Evolutionary conservation across 2,329 filamentous ascomycete species (phyloP), one percentile per base, ranked within the genome.

Genomic region (Penicillium brasilianum): DNA sequence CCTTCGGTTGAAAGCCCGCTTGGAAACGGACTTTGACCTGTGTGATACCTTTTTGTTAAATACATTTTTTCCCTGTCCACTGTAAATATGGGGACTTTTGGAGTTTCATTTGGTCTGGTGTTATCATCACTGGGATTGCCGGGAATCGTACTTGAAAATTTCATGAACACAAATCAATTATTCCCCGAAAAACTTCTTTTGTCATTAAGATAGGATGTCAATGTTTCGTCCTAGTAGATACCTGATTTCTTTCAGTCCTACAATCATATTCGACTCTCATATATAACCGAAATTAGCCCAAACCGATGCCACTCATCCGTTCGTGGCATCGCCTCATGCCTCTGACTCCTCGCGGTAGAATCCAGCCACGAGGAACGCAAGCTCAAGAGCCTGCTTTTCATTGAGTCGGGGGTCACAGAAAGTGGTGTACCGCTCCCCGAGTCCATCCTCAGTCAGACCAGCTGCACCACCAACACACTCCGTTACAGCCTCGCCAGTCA

Each of bases 401-500:
- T 99, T 99, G 68, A 99, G 81, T 25, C 95, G 82, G 5, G 95
- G 95, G 76, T 99, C 95, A 76, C 95, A 99, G 82, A 94, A 98
- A 39, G 90, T 96, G 5, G 93, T 96, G 78, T 99, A 99, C 72
- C 97, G 93, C 66, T 92, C 86, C 2, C 90, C 90, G 70, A 99
- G 76, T 72, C 97, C 94, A 64, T 95, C 91, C 77, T 98, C 95
- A 37, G 86, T 91, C 61, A 98, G 80, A 0, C 90, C 91, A 73
- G 92, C 92, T 65, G 92, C 94, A 20, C 95, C 95, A 59, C 95
- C 93, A 0, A 96, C 86, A 72, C 95, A 99, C 80, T 99, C 95
- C 0, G 95, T 99, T 10, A 99, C 95, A 8, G 93, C 91, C 72
- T 99, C 95, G 7, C 94, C 95, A 0, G 95, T 99, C 50, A 99